Conservation (phyloP, 2,329 filamentous ascomycete genomes). For the Macrophomina phaseolina region DNA sequence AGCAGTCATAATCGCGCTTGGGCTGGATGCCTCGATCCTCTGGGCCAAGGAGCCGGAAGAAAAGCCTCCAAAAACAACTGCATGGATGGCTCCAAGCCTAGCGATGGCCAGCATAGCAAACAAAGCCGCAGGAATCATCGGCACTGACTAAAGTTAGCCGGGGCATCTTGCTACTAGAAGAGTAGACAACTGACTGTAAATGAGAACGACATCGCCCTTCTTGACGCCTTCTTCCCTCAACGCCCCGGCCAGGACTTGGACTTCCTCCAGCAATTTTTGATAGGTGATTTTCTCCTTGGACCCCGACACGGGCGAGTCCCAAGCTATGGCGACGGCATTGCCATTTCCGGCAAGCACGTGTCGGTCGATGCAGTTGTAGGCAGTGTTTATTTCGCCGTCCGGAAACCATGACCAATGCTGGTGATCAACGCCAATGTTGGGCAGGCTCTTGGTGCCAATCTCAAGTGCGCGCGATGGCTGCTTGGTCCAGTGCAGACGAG, state of each 20-base stretch:
- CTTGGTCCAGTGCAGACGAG: conserved; percentile 80
- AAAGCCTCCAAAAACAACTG: conserved; percentile 93
- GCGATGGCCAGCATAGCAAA: conserved; percentile 83
- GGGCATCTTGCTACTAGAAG: not conserved
- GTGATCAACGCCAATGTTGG: conserved; percentile 68
- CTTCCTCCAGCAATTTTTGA: conserved; percentile 73
- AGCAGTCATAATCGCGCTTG: conserved; percentile 80
- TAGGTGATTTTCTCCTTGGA: conserved; percentile 78
- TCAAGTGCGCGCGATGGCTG: conserved; percentile 69
- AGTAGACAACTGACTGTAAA: conserved; percentile 71
- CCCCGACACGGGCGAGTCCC: conserved; percentile 83
- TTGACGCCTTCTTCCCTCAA: conserved; percentile 80
- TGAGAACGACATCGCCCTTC: conserved; percentile 83
- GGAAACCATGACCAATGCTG: conserved; percentile 90
- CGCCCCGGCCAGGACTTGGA: conserved; percentile 81
- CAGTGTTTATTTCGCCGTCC: conserved; percentile 85
- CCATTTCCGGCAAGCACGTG: conserved; percentile 85
- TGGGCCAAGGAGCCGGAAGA: conserved; percentile 81
- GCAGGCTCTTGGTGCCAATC: conserved; percentile 66
- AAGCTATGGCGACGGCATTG: conserved; percentile 76
- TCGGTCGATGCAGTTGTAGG: conserved; percentile 88
- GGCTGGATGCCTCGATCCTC: conserved; percentile 81
- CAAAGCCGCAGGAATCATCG: conserved; percentile 91
- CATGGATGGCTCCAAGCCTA: conserved; percentile 84
- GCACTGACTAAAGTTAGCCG: conserved; percentile 63